These are phyloP conservation scores for Pseudofabraea citricarpa DNA, from an alignment of 2,329 filamentous ascomycete species.

Conservation along the genomic window DNA sequence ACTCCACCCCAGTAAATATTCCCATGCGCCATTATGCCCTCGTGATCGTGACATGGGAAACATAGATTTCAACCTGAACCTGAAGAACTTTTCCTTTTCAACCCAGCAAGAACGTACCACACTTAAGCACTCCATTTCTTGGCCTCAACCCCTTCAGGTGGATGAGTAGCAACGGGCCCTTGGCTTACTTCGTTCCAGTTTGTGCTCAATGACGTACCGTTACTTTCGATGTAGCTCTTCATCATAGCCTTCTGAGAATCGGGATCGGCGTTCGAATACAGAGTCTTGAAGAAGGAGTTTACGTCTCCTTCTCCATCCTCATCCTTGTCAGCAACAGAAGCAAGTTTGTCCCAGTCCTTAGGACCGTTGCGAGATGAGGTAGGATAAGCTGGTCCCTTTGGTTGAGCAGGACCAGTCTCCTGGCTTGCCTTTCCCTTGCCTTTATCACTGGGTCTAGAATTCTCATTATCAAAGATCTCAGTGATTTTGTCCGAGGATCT, in stretches of 20 bases:
- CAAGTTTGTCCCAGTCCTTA: slow-evolving; percentile 89
- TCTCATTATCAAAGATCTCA: too few species aligned
- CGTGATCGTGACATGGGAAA: too few species aligned
- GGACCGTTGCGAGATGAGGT: slow-evolving; percentile 79
- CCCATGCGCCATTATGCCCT: too few species aligned
- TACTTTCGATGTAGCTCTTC: slow-evolving; percentile 94
- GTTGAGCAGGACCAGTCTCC: too few species aligned
- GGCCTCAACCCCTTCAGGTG: slow-evolving; percentile 72
- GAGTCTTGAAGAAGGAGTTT: slow-evolving; percentile 82
- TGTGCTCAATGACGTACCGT: slow-evolving; percentile 87
- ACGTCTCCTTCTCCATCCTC: slow-evolving; percentile 57
- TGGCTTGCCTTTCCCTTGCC: slow-evolving; percentile 2
- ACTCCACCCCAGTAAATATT: too few species aligned
- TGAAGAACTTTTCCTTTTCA: not conserved
- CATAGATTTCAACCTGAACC: not conserved
- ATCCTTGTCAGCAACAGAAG: slow-evolving; percentile 40
- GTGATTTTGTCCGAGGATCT: too few species aligned
- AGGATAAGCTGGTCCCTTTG: slow-evolving; percentile 65
- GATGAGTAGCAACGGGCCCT: slow-evolving; percentile 64
- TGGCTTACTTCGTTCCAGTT: slow-evolving; percentile 81
- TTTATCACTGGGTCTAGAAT: too few species aligned
- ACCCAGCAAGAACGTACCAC: not conserved
- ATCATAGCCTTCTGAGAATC: slow-evolving; percentile 92
- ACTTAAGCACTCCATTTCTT: slow-evolving; percentile 55
- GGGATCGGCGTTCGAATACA: slow-evolving; percentile 71